Evolutionary conservation across 345 rosid species (phyloP), one percentile per base, ranked within the genome.

Genomic region (Brassica nigra): DNA sequence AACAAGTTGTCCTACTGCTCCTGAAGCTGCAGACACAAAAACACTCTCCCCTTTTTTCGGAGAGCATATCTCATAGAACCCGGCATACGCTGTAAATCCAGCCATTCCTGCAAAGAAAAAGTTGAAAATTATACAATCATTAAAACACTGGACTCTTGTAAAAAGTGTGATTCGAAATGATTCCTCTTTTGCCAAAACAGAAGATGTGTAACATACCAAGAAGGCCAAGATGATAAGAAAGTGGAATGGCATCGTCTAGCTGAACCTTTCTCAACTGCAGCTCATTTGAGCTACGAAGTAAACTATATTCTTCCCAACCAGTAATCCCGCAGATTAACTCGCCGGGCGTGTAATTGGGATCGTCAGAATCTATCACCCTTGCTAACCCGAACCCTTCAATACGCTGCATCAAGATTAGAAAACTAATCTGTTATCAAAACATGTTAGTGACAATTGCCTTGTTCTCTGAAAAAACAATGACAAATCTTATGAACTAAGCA

Each of bases 271-370:
- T 84, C 79, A 87, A 77, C 82, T 76, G 86, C 12, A 55, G 1
- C 10, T 29, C 47, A 70, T 71, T 62, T 0, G 83, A 77, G 16
- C 62, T 73, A 54, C 63, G 71, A 68, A 90, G 84, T 83, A 91
- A 76, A 83, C 87, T 90, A 81, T 82, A 94, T 28, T 91, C 92
- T 77, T 94, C 97, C 96, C 98, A 94, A 29, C 91, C 87, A 34
- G 86, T 89, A 0, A 89, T 18, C 69, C 94, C 97, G 0, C 85
- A 75, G 65, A 94, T 64, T 4, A 89, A 29, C 62, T 94, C 96
- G 0, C 90, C 96, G 1, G 86, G 83, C 76, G 81, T 75, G 86
- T 85, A 87, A 49, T 82, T 76, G 8, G 85, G 83, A 49, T 83
- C 82, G 75, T 89, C 88, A 27, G 97, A 94, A 81, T 86, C 89